Evolutionary conservation across 495 filamentous ascomycete genomes (phyloP), one percentile per base, ranked within the genome.

Genomic region (Hypoxylon perforatum): DNA sequence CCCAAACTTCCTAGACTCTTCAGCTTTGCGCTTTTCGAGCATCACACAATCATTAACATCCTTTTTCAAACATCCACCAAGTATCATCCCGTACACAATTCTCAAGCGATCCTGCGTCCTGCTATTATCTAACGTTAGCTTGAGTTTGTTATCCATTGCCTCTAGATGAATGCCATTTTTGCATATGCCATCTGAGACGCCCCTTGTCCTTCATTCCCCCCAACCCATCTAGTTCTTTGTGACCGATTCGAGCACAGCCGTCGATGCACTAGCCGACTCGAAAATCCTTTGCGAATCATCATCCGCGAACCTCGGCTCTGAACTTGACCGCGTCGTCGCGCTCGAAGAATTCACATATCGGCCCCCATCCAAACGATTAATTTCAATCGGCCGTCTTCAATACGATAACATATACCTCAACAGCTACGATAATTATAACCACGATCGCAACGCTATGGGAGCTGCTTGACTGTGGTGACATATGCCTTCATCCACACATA

Each of bases 21-120:
- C 55, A 53, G 56, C 51, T 61, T 58, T 64, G 65, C 60, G 61
- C 58, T 54, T 62, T 67, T 67, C 64, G 63, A 52, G 53, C 56
- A 48, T 51, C 55, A 33, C 28, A 4, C 35, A 12, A 42, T 42
- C 15, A 11, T 10, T 22, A 42, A 33, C 36, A 39, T 23, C 17
- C 22, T 50, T 17, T 60, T 46, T 33, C 17, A 15, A 57, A 38
- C 35, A 54, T 54, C 39, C 23, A n/a, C n/a, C n/a, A n/a, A 3
- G 17, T 30, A 17, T 17, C 41, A 52, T 25, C 6, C n/a, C 23
- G 15, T 19, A 42, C 42, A n/a, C 36, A 42, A 30, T n/a, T 35
- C 45, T 46, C 5, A 22, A 49, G 7, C 23, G 6, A 36, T 65
- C 21, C 7, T n/a, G 50, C 15, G 17, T 61, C 35, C 14, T 44